Conservation (phyloP, 352 stramenopile species). For the Globisporangium radiosum region DNA sequence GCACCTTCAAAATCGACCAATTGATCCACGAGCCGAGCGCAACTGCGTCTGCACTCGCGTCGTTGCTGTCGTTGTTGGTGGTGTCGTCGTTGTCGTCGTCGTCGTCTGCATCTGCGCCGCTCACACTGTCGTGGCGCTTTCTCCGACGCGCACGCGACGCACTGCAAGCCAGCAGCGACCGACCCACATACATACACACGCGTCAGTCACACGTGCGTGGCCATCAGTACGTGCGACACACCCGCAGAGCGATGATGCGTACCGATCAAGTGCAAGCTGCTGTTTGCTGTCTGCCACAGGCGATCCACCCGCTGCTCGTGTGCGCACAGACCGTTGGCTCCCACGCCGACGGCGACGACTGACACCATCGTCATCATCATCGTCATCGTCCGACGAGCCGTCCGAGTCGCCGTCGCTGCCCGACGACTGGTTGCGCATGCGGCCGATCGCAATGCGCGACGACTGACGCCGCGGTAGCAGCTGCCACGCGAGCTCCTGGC, state of each 20-base stretch:
- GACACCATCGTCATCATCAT: constrained; percentile 3
- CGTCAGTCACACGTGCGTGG: no score
- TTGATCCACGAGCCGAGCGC: constrained; percentile 54
- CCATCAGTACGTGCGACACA: no score
- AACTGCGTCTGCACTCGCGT: constrained; percentile 7
- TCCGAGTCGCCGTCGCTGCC: constrained; percentile 35
- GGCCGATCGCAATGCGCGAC: constrained; percentile 73
- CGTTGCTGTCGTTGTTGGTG: constrained; percentile 21
- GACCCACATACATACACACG: neutral
- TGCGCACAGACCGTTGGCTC: constrained; percentile 2
- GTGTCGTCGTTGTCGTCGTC: constrained; percentile 30
- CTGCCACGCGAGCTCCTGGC: constrained; percentile 70
- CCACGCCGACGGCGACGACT: neutral
- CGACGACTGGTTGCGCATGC: constrained; percentile 63
- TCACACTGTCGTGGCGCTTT: constrained; percentile 23
- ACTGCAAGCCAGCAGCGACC: constrained; percentile 20
- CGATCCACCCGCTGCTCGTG: neutral
- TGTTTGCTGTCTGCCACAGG: constrained; percentile 14
- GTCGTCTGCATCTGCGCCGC: constrained; percentile 30
- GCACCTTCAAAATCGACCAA: constrained; percentile 54
- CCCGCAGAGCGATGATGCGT: neutral
- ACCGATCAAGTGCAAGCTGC: constrained; percentile 54
- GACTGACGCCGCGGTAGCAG: constrained; percentile 75
- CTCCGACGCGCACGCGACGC: constrained; percentile 59
- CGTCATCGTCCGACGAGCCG: constrained; percentile 22